Evolutionary conservation across 345 rosid species (phyloP).

Genomic region (Hibiscus syriacus): DNA sequence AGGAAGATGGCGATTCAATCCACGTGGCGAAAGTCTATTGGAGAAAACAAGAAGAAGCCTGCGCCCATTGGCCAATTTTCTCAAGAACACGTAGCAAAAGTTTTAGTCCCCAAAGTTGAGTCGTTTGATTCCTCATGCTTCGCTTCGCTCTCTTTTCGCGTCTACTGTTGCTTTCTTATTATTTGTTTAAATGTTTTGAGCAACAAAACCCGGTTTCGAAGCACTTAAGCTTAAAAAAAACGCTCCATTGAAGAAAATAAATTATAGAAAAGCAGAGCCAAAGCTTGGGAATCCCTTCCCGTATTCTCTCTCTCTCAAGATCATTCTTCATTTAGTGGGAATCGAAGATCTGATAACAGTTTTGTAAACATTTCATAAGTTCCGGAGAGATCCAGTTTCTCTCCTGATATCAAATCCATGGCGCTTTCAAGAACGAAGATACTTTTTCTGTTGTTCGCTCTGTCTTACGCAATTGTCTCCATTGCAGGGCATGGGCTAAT

Average conservation of each 20-base stretch:
- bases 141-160: too few species aligned
- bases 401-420: constrained; percentile 44
- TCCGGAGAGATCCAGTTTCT: constrained; percentile 34
- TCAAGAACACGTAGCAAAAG: constrained; percentile 6
- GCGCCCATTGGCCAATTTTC: constrained; percentile 4
- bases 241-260: neutral
- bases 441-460: constrained; percentile 41
- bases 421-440: constrained; percentile 40
- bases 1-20: neutral
- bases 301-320: neutral
- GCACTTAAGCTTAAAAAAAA: neutral
- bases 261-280: neutral
- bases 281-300: neutral
- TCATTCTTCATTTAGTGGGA: neutral
- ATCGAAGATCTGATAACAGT: neutral
- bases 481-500: constrained; percentile 43
- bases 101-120: neutral
- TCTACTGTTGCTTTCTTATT: neutral
- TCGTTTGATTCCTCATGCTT: too few species aligned
- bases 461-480: constrained; percentile 36
- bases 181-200: neutral
- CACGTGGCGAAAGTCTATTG: neutral
- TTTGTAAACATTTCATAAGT: neutral
- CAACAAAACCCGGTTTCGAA: neutral
- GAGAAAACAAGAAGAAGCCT: neutral